phyloP scores from a whole-genome alignment of 2,329 filamentous ascomycete genomes.

The Calonectria honghensis region DNA sequence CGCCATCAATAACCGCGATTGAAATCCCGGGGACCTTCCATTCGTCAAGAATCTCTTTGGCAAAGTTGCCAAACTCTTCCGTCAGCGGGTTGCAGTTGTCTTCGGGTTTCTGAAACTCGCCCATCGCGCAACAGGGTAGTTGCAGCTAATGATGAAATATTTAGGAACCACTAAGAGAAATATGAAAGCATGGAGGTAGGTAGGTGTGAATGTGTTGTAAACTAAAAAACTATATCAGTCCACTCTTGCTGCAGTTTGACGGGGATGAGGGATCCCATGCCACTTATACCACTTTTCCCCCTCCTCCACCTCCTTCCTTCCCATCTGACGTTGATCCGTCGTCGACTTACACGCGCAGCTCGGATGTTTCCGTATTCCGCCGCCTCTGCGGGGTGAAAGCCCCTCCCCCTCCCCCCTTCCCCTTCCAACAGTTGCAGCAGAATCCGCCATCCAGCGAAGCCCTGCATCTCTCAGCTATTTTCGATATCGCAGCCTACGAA shows the following conservation, averaged over 20 bases:
- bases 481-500: not conserved
- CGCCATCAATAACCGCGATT: constrained; percentile 54
- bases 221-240: not conserved
- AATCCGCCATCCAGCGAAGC: not conserved
- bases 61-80: constrained; percentile 31
- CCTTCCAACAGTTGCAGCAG: not conserved
- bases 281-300: constrained; percentile 11
- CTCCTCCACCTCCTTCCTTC: not conserved
- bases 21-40: constrained; percentile 56
- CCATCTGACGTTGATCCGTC: not conserved
- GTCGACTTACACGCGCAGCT: constrained; percentile 15
- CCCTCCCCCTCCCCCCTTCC: too few species aligned
- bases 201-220: not conserved
- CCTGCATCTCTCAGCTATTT: not conserved
- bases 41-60: constrained; percentile 43
- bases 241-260: not conserved
- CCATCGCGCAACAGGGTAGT: not conserved
- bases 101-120: not conserved
- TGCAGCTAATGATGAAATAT: not conserved
- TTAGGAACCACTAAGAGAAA: not conserved
- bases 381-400: not conserved
- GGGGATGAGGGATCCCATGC: not conserved
- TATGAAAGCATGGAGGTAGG: too few species aligned
- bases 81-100: constrained; percentile 26
- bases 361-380: constrained; percentile 4